phyloP scores from a whole-genome alignment of 2,329 filamentous ascomycete genomes.

The Rhynchosporium graminicola region DNA sequence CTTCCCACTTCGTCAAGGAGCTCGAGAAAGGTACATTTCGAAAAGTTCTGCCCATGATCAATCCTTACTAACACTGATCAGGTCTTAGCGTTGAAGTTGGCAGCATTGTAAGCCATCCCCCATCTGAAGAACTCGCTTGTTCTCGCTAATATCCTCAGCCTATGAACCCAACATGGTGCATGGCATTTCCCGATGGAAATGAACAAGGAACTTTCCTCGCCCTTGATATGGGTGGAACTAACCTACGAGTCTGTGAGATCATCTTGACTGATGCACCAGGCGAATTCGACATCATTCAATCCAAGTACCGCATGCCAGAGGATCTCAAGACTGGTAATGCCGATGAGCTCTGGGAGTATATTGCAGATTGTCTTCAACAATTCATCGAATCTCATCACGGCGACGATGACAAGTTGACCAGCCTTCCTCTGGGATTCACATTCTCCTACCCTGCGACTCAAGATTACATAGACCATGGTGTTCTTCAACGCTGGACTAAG shows the following conservation, averaged over 20 bases:
- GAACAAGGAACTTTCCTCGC: slow-evolving; percentile 88
- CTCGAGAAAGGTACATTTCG: slow-evolving; percentile 71
- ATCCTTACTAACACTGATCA: slow-evolving; percentile 41
- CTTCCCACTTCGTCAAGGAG: slow-evolving; percentile 85
- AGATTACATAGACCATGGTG: slow-evolving; percentile 88
- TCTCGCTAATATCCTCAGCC: slow-evolving; percentile 58
- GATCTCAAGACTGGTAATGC: slow-evolving; percentile 83
- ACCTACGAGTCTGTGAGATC: slow-evolving; percentile 92
- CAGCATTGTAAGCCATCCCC: slow-evolving; percentile 70
- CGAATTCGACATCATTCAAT: slow-evolving; percentile 92
- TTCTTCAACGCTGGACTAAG: slow-evolving; percentile 96
- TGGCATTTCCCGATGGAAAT: slow-evolving; percentile 81
- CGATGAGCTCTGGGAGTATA: slow-evolving; percentile 92
- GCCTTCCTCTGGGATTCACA: slow-evolving; percentile 85
- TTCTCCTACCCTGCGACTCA: slow-evolving; percentile 96
- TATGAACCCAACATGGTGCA: slow-evolving; percentile 98
- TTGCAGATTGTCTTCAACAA: slow-evolving; percentile 87
- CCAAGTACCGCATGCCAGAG: slow-evolving; percentile 92
- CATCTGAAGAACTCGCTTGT: slow-evolving; percentile 1
- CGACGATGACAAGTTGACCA: slow-evolving; percentile 57
- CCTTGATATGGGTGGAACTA: slow-evolving; percentile 95
- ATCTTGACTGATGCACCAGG: slow-evolving; percentile 83
- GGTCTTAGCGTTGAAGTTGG: slow-evolving; percentile 85
- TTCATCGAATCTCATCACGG: slow-evolving; percentile 87
- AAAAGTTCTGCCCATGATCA: not conserved